Percentiles rank a stretch among this genome's conserved stretches.
Evolutionary conservation across 2,329 filamentous ascomycete species (phyloP).

Genomic region (Cercospora brassicicola): DNA sequence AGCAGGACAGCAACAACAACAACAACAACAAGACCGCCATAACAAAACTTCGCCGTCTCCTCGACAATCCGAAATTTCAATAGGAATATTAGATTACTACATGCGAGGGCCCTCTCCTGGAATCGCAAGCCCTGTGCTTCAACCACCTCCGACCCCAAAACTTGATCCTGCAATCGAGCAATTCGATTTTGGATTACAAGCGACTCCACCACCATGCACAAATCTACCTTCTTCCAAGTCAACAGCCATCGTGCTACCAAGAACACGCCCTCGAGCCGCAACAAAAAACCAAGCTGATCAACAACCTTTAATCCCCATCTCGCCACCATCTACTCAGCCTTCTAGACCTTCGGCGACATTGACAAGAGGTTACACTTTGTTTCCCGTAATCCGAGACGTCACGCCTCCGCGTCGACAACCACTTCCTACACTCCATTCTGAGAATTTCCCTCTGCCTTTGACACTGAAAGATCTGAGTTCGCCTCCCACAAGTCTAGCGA

Average conservation of each 20-base stretch:
- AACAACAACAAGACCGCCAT: not conserved
- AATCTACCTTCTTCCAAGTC: not conserved
- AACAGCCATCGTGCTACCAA: not conserved
- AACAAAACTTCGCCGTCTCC: slow-evolving; percentile 24
- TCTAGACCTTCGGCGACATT: slow-evolving; percentile 10
- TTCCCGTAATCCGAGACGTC: slow-evolving; percentile 30
- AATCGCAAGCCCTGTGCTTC: slow-evolving; percentile 11
- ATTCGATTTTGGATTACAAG: slow-evolving; percentile 35
- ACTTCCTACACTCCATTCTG: too few relatives aligned
- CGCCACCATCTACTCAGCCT: not conserved
- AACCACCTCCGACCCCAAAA: slow-evolving; percentile 23
- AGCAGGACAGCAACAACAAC: not conserved
- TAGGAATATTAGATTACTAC: slow-evolving; percentile 38
- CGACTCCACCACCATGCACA: slow-evolving; percentile 19
- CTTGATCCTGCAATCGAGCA: slow-evolving; percentile 31
- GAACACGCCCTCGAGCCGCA: not conserved
- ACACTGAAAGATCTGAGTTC: not conserved
- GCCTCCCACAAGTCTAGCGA: not conserved
- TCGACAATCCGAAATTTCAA: slow-evolving; percentile 34
- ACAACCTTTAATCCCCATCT: slow-evolving; percentile 14
- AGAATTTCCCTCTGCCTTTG: too few relatives aligned
- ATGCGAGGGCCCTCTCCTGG: slow-evolving; percentile 22
- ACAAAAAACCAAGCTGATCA: too few relatives aligned
- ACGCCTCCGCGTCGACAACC: slow-evolving; percentile 24
- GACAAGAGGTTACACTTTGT: slow-evolving; percentile 32